phyloP scores from a whole-genome alignment of 148 eudicot genomes.

The Rhododendron henanense region DNA sequence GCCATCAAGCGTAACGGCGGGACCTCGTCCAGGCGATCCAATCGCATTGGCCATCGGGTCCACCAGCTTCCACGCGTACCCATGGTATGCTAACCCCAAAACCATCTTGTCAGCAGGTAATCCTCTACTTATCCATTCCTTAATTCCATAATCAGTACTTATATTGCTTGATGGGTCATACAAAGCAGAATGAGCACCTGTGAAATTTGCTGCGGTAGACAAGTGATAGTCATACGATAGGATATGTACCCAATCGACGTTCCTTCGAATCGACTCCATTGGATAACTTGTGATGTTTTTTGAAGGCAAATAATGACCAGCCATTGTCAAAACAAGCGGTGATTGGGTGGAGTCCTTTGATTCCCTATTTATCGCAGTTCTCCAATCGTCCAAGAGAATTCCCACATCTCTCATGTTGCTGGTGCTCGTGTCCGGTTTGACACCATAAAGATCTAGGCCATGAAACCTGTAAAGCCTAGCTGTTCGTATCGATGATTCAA shows the following conservation, averaged over 20 bases:
- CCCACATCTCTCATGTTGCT: slow-evolving; percentile 24
- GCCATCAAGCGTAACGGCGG: slow-evolving; percentile 29
- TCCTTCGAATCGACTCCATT: slow-evolving; percentile 22
- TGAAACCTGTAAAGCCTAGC: slow-evolving; percentile 31
- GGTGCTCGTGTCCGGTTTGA: slow-evolving; percentile 6
- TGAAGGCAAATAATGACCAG: slow-evolving; percentile 17
- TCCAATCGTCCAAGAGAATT: slow-evolving; percentile 35
- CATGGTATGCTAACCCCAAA: slow-evolving; percentile 38
- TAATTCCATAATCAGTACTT: slow-evolving; percentile 36
- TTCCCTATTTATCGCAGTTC: slow-evolving; percentile 23
- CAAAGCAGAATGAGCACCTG: slow-evolving; percentile 41
- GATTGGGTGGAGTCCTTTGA: not conserved
- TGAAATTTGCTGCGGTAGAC: slow-evolving; percentile 16
- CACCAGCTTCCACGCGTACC: slow-evolving; percentile 35
- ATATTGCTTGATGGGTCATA: slow-evolving; percentile 36
- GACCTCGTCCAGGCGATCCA: slow-evolving; percentile 33
- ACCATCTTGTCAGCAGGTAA: slow-evolving; percentile 29
- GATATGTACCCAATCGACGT: slow-evolving; percentile 37
- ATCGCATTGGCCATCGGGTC: slow-evolving; percentile 20
- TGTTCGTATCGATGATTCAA: slow-evolving; percentile 29
- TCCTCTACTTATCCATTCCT: slow-evolving; percentile 36
- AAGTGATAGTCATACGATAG: slow-evolving; percentile 28
- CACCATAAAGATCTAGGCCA: slow-evolving; percentile 30
- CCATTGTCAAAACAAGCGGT: slow-evolving; percentile 20
- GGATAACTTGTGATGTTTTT: slow-evolving; percentile 16